A percentile compares a stretch with the other conserved stretches of the same genome.
These are phyloP conservation scores for Fusarium continuum DNA, from an alignment of 2,329 filamentous ascomycete species.

Conservation along the genomic window DNA sequence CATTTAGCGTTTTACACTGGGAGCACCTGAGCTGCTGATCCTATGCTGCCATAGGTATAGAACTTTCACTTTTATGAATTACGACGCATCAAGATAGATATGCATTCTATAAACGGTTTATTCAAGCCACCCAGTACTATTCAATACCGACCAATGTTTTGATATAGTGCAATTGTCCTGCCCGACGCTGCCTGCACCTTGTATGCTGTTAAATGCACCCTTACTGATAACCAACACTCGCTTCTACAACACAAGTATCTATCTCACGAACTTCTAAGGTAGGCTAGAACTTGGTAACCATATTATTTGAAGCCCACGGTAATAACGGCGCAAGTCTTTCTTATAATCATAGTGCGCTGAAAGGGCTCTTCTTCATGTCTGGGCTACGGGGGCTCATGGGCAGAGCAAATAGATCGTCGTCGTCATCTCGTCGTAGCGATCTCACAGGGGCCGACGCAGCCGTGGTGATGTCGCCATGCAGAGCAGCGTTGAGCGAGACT, in stretches of 20 bases:
- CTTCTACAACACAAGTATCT: conserved; percentile 33
- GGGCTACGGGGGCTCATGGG: conserved; percentile 87
- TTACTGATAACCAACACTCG: conserved; percentile 16
- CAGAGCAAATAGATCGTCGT: conserved; percentile 87
- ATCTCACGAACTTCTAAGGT: conserved; percentile 11
- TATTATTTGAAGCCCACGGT: background rate
- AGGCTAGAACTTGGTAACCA: background rate
- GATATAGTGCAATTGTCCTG: background rate
- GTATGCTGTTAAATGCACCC: background rate
- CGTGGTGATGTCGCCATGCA: conserved; percentile 37
- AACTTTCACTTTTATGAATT: background rate
- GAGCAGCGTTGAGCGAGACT: conserved; percentile 49
- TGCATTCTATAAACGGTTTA: background rate
- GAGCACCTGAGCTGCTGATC: background rate
- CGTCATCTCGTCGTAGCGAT: conserved; percentile 47
- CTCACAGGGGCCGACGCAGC: conserved; percentile 30
- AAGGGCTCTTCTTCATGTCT: conserved; percentile 85
- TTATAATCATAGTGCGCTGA: conserved; percentile 60
- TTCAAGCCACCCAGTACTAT: background rate
- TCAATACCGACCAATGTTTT: background rate
- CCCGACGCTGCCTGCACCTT: background rate
- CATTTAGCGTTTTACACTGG: background rate
- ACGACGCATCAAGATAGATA: background rate
- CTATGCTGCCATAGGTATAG: background rate
- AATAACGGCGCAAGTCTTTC: background rate